Base-by-base conservation (phyloP, 805 yeast species). In the Candida ficus region DNA sequence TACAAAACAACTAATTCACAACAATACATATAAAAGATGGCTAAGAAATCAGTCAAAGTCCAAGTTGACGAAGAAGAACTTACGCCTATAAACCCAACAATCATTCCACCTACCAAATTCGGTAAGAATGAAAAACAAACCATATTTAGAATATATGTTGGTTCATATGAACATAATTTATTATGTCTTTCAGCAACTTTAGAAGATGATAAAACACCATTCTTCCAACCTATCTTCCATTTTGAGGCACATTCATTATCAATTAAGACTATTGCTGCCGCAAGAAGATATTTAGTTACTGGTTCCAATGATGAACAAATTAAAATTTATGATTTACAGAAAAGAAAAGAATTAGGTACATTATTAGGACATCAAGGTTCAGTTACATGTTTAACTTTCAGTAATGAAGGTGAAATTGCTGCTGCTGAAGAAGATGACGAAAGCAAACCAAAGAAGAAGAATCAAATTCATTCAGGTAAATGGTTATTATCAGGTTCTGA, bases 251-350 rank as follows among this genome's bases (percentile, higher is more conserved):
- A 93, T 63, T 70, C 96, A 0, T 71, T 88, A 38, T 84, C 96
- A 27, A 87, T 93, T 41, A 83, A 90, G 60, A 73, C 93, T 35
- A 70, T 93, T 49, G 96, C 91, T 47, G 68, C 80, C 17, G 86
- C 93, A 22, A 83, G 77, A 53, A 70, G 96, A 55, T 89, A 88
- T 57, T 67, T 93, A 31, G 97, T 89, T 4, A 84, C 95, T 3
- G 99, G 98, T 4, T 81, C 95, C 4, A 91, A 91, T 58, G 99
- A 93, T 60, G 98, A 93, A 61, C 95, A 87, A 58, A 89, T 93
- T 44, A 79, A 95, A 52, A 85, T 93, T 14, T 93, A 93, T 60
- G 99, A 93, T 65, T 68, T 93, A 46, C 96, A 89, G 56, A 88
- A 86, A 58, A 76, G 99, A 56, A 88, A 88, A 54, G 99, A 93